Evolutionary conservation across 2,329 filamentous ascomycete species (phyloP), one percentile per base, ranked within the genome.

Genomic region (Penicillium capsulatum): DNA sequence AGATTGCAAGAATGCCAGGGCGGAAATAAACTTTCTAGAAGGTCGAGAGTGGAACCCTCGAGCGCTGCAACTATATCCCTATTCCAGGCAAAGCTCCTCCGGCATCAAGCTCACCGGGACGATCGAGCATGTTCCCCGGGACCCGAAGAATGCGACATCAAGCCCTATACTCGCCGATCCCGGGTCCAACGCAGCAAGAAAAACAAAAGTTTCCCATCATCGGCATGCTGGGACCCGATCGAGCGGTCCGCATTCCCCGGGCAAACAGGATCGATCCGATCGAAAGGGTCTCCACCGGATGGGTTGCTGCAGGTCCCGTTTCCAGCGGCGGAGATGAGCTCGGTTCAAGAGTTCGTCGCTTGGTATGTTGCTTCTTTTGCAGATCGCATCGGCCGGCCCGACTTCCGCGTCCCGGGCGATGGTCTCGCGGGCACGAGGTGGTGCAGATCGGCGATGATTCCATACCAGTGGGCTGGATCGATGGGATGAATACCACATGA

Each of bases 191-290:
- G n/a, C n/a, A n/a, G n/a, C n/a, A n/a, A n/a, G n/a, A n/a, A n/a
- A 9, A 22, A 22, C 19, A 22, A 22, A 22, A 9, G n/a, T n/a
- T 22, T 22, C 19, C 5, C 5, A 22, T 22, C 19, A 22, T 22
- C 19, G 26, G 24, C 29, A 44, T 44, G 17, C 29, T 29, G 19
- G 22, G 20, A 26, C 34, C 47, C 49, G 41, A 49, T 51, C 45
- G 47, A 28, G 35, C 30, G 47, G 40, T 44, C 28, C 11, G 15
- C 42, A 49, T 53, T 53, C 51, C 28, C 45, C 29, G 17, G 33
- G 33, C 30, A 22, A 39, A 30, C 17, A 34, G 33, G 15, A 27
- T 26, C 17, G 35, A 26, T 6, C 14, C n/a, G 15, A 37, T 30
- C 31, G 31, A 41, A 36, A 36, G 19, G 29, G 33, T 20, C 19